Evolutionary conservation across 75 land plant genomes (phyloP), one percentile per base, ranked within the genome.

Genomic region (Chamaecyparis obtusa): DNA sequence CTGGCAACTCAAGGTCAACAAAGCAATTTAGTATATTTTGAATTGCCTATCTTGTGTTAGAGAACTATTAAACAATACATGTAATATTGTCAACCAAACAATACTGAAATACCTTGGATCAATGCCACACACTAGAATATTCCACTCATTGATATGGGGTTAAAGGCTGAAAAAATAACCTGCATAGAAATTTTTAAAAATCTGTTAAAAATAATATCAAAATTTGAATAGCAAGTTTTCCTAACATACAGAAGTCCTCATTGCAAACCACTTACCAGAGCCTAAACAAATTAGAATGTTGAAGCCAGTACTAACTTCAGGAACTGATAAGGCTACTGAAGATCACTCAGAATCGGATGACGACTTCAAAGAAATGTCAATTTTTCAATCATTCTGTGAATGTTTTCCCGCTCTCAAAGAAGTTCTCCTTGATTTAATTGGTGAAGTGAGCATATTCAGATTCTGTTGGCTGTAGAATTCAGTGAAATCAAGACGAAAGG

Each of bases 401-500:
- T 51, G 85, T 8, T 56, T 84, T 10, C 85, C 85, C 1, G 41
- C 49, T n/a, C 83, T 43, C 32, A 81, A 3, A 21, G 57, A 84
- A 84, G 57, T 54, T 54, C 64, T 54, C 85, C 85, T 56, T 35
- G 43, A 56, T 56, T 56, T 84, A 83, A n/a, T 83, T 51, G 51
- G 57, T 35, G 67, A 32, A 27, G 83, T 44, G 30, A 46, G 51
- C 21, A 21, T 84, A 55, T 6, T 84, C 36, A 8, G 85, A 77
- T 89, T 91, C 64, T 90, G 92, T 49, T 89, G 92, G 77, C 89
- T 94, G 84, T 98, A 98, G 84, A 97, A 98, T 86, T 98, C 99
- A 33, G 99, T 97, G 91, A 98, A 98, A 84, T 98, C 99, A 32
- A 98, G 92, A 37, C 99, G 95, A 88, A 97, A 98, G 5, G 93